Conservation (phyloP, 345 rosid genomes). For the Arabis hirsuta region DNA sequence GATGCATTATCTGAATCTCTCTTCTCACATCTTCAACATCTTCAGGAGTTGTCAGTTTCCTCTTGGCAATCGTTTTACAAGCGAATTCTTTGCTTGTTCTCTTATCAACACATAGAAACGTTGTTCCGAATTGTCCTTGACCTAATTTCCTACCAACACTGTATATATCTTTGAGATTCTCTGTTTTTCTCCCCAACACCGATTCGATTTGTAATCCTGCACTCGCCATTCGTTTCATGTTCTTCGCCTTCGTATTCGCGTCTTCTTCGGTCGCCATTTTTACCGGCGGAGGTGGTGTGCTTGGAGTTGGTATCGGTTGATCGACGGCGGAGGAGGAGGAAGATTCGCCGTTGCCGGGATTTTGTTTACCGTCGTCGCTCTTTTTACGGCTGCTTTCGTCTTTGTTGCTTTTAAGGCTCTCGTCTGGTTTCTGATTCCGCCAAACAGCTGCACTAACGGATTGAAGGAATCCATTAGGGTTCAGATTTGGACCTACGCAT, state of each 20-base stretch:
- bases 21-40: conserved; percentile 94
- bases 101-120: conserved; percentile 79
- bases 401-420: conserved; percentile 44
- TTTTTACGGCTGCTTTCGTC: conserved; percentile 41
- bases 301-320: conserved; percentile 46
- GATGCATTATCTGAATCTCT: conserved; percentile 98
- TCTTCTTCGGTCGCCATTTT: conserved; percentile 58
- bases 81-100: conserved; percentile 69
- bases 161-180: conserved; percentile 73
- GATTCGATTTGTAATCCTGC: conserved; percentile 69
- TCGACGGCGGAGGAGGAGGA: conserved; percentile 38
- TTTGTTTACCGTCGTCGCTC: conserved; percentile 24
- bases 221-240: conserved; percentile 66
- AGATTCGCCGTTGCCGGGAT: conserved; percentile 12
- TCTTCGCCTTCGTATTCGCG: conserved; percentile 48
- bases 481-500: conserved; percentile 83
- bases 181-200: conserved; percentile 80
- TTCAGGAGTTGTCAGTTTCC: conserved; percentile 68
- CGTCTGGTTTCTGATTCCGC: conserved; percentile 59
- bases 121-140: conserved; percentile 97
- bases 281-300: conserved; percentile 70
- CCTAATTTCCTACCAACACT: conserved; percentile 90
- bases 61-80: conserved; percentile 83
- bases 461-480: conserved; percentile 69
- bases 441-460: conserved; percentile 84